Evolutionary conservation across 2,329 filamentous ascomycete species (phyloP), one percentile per base, ranked within the genome.

Genomic region (Colletotrichum graminicola): DNA sequence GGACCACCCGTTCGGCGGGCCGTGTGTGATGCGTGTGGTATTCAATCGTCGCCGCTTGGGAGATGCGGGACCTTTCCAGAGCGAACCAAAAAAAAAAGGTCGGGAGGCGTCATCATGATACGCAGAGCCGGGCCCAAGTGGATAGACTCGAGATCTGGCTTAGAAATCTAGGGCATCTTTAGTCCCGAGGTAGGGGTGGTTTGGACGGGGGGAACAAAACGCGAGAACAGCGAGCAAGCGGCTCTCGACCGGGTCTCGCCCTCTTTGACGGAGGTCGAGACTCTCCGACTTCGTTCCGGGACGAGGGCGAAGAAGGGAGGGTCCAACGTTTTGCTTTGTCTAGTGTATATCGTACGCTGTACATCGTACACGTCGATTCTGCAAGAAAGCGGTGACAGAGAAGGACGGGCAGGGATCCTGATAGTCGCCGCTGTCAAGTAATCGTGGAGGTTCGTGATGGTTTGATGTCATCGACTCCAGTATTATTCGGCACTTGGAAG

Each of bases 401-500:
- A 41, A 45, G 49, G 59, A 55, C 14, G n/a, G 11, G 26, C 29
- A 41, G 39, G 66, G 39, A 45, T 61, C 43, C 23, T 60, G 45
- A 49, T 60, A 54, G 65, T 59, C 54, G 66, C 32, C 34, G 34
- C 43, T 69, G n/a, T 65, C 65, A 65, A 69, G 26, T 32, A n/a
- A 51, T 55, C 59, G 43, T 45, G 59, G 45, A 55, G 47, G 55
- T 55, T 63, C 7, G 1, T 45, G 21, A 18, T 49, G 47, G 49
- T 55, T 71, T 72, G 65, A 72, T 72, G 69, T 72, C 69, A 72
- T 72, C 39, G 59, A 68, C 69, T 43, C 69, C 69, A 68, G n/a
- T 60, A 39, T 41, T 64, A 11, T 69, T 23, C 69, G 69, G 69
- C 39, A 71, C 47, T 71, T 64, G 65, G 59, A 63, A 41, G 54